phyloP scores from a whole-genome alignment of 306 rosid genomes.

The Pyrus communis region DNA sequence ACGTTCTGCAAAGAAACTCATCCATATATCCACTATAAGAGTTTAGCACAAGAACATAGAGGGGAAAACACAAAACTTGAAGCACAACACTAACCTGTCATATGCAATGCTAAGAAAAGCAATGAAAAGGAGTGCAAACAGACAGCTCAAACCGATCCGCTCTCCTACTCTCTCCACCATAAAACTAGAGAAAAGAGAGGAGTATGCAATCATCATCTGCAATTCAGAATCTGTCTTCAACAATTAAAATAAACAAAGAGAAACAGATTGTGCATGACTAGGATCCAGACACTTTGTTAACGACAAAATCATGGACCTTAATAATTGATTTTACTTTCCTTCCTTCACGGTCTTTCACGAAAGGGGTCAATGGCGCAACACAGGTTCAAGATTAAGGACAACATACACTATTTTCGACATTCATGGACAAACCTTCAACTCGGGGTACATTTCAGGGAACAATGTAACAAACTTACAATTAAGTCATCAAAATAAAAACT shows the following conservation, averaged over 20 bases:
- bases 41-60: neutral
- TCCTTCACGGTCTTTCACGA: neutral
- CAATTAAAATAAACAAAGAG: neutral
- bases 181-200: slow-evolving; percentile 54
- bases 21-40: slow-evolving; percentile 9
- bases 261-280: neutral
- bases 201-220: slow-evolving; percentile 60
- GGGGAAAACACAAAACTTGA: neutral
- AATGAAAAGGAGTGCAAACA: slow-evolving; percentile 32
- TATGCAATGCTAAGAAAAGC: slow-evolving; percentile 34
- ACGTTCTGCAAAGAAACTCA: slow-evolving; percentile 38
- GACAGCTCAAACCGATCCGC: slow-evolving; percentile 37
- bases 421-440: neutral
- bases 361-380: neutral
- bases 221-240: slow-evolving; percentile 15
- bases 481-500: too few relatives aligned
- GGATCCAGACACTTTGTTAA: neutral
- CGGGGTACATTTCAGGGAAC: neutral
- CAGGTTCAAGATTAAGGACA: neutral
- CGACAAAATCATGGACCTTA: neutral
- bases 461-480: too few relatives aligned
- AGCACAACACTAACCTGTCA: slow-evolving; percentile 35
- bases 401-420: neutral
- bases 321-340: neutral
- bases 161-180: slow-evolving; percentile 48